A percentile compares a stretch with the other conserved stretches of the same genome.
phyloP scores from a whole-genome alignment of 495 filamentous ascomycete species.

The Trichoderma orchidacearum region DNA sequence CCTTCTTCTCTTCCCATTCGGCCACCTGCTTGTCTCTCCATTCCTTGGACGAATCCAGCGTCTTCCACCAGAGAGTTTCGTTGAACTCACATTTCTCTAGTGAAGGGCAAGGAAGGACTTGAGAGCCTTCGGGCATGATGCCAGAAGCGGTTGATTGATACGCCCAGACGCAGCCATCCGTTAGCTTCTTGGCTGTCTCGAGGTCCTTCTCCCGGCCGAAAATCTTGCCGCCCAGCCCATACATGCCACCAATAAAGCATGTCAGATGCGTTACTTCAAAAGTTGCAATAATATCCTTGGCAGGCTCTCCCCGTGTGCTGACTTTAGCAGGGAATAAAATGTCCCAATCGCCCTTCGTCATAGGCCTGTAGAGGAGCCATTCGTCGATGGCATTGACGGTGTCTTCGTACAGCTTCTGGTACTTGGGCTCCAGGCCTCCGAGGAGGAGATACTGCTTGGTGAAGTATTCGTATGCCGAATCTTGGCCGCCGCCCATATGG shows the following conservation, averaged over 20 bases:
- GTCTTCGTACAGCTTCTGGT: slow-evolving; percentile 66
- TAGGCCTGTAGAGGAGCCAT: slow-evolving; percentile 71
- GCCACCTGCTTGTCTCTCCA: slow-evolving; percentile 23
- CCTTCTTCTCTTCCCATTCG: slow-evolving; percentile 20
- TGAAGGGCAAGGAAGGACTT: slow-evolving; percentile 53
- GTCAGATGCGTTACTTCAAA: slow-evolving; percentile 65
- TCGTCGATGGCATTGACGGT: slow-evolving; percentile 57
- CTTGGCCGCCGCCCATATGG: slow-evolving; percentile 66
- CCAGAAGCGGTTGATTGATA: slow-evolving; percentile 71
- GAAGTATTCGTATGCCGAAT: slow-evolving; percentile 92
- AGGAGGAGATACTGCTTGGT: slow-evolving; percentile 74
- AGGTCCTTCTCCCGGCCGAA: slow-evolving; percentile 70
- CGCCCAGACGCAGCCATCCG: slow-evolving; percentile 90
- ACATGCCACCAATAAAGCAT: slow-evolving; percentile 92
- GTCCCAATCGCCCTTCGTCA: slow-evolving; percentile 60
- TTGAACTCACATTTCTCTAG: slow-evolving; percentile 60
- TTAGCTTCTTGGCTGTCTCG: slow-evolving; percentile 66
- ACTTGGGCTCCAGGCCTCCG: slow-evolving; percentile 71
- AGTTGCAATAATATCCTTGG: slow-evolving; percentile 23
- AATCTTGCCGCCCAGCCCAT: slow-evolving; percentile 76
- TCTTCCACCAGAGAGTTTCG: slow-evolving; percentile 46
- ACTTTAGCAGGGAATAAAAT: slow-evolving; percentile 58
- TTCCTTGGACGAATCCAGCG: slow-evolving; percentile 35
- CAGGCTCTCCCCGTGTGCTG: slow-evolving; percentile 20
- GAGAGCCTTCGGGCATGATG: slow-evolving; percentile 78